Percentiles rank a stretch among this genome's conserved stretches.
Conservation (phyloP, 164 flowering plant species). For the Cinnamomum chago region DNA sequence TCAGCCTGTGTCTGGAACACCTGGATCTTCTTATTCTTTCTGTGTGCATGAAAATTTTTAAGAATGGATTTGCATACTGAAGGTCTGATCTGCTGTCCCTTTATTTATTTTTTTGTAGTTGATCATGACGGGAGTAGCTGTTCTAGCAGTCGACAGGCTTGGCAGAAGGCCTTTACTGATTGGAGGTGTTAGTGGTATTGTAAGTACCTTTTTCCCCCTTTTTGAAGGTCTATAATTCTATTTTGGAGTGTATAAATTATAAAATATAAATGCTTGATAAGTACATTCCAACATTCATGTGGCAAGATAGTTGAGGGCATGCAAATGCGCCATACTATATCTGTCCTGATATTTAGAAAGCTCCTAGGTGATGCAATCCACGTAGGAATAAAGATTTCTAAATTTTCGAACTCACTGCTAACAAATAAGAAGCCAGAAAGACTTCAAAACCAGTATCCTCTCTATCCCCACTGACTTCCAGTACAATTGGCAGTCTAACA, state of each 20-base stretch:
- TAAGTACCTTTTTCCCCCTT: conserved; percentile 31
- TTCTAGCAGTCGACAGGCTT: conserved; percentile 78
- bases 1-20: too few relatives aligned
- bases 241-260: background rate
- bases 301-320: background rate
- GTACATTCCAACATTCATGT: background rate
- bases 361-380: background rate
- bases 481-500: background rate
- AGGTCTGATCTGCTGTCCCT: conserved; percentile 3
- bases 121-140: conserved; percentile 86
- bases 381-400: too few relatives aligned
- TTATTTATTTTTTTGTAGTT: conserved; percentile 30
- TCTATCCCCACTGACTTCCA: background rate
- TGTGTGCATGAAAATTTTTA: too few relatives aligned
- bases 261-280: background rate
- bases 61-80: background rate
- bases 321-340: background rate
- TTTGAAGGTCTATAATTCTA: background rate
- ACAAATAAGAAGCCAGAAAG: too few relatives aligned
- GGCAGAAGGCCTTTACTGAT: conserved; percentile 94
- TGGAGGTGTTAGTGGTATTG: conserved; percentile 91
- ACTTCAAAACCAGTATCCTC: background rate
- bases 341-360: background rate
- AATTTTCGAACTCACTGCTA: too few relatives aligned
- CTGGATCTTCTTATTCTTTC: too few relatives aligned